These are phyloP conservation scores for Fagopyrum tataricum DNA, from an alignment of 148 eudicot species.

Conservation along the genomic window DNA sequence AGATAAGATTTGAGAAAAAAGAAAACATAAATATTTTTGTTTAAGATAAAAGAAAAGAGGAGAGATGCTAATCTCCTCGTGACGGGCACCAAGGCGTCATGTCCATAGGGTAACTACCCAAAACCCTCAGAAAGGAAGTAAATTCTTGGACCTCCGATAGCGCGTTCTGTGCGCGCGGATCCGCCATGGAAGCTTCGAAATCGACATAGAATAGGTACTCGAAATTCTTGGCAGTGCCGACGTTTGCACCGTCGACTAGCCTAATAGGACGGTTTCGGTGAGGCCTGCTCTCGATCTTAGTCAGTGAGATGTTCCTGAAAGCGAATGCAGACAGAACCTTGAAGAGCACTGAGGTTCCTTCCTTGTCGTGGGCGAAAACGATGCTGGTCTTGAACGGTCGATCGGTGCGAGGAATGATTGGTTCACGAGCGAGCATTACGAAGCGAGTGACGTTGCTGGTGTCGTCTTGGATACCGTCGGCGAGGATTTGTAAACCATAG, in stretches of 20 bases:
- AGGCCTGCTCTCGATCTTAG: slow-evolving; percentile 94
- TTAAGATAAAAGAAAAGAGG: background rate
- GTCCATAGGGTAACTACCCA: slow-evolving; percentile 98
- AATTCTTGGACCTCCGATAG: slow-evolving; percentile 93
- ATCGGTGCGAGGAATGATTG: slow-evolving; percentile 80
- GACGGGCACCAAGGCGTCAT: slow-evolving; percentile 88
- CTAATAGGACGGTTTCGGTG: slow-evolving; percentile 77
- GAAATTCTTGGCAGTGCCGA: slow-evolving; percentile 89
- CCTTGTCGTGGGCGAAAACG: slow-evolving; percentile 78
- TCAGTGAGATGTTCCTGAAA: slow-evolving; percentile 74
- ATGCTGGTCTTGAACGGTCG: slow-evolving; percentile 96
- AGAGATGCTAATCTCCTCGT: slow-evolving; percentile 20
- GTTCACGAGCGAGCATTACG: slow-evolving; percentile 91
- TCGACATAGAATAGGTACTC: slow-evolving; percentile 98
- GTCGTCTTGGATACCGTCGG: slow-evolving; percentile 91
- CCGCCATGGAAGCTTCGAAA: slow-evolving; percentile 96
- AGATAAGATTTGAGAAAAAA: background rate
- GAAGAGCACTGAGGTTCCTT: slow-evolving; percentile 81
- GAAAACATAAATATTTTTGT: background rate
- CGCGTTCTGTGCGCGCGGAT: slow-evolving; percentile 85
- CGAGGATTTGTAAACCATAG: slow-evolving; percentile 68
- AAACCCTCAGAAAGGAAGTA: slow-evolving; percentile 80
- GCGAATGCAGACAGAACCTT: slow-evolving; percentile 97
- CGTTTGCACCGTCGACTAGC: slow-evolving; percentile 72
- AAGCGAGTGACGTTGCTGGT: slow-evolving; percentile 82